Evolutionary conservation across 106 monocot genomes (phyloP), one percentile per base, ranked within the genome.

Genomic region (Platanthera zijinensis): DNA sequence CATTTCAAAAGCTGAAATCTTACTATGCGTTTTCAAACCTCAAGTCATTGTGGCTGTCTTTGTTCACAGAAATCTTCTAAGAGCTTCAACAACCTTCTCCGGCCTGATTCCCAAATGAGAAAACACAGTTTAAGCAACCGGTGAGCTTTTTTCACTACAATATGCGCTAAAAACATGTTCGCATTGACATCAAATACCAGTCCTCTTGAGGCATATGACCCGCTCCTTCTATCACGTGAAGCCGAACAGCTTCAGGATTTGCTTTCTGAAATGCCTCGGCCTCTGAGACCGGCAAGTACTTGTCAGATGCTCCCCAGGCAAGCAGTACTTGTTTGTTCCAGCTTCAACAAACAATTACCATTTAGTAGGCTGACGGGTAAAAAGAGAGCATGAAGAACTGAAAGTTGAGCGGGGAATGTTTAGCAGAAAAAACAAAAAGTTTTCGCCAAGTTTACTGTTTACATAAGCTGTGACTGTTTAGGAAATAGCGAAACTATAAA

Each of bases 161-260:
- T 56, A n/a, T 56, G 14, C 56, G 21, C 59, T 8, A 15, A 48
- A 71, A 39, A 71, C n/a, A 52, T 3, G 66, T 19, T 67, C 57
- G 45, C 56, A 69, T 56, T 0, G 48, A 71, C 14, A 39, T 22
- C 19, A 72, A 57, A 52, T 89, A 96, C 96, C 96, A 97, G 77
- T 97, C 96, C 73, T 97, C 96, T 49, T 97, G 96, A 51, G 96
- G 96, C 96, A 97, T 93, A 77, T 97, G 96, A 72, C 96, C 96
- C 47, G 96, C 96, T 52, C 93, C 96, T 85, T 97, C 89, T 78
- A 96, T 90, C 39, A 84, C 63, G 67, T 87, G 83, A 22, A 96
- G 71, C 62, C 89, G 79, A 21, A 93, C 75, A 49, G 52, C 77
- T 66, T 49, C 52, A 78, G 93, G 84, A 74, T 96, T 96, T 77